phyloP scores from a whole-genome alignment of 352 stramenopile species.

The Phytophthora sp. region DNA sequence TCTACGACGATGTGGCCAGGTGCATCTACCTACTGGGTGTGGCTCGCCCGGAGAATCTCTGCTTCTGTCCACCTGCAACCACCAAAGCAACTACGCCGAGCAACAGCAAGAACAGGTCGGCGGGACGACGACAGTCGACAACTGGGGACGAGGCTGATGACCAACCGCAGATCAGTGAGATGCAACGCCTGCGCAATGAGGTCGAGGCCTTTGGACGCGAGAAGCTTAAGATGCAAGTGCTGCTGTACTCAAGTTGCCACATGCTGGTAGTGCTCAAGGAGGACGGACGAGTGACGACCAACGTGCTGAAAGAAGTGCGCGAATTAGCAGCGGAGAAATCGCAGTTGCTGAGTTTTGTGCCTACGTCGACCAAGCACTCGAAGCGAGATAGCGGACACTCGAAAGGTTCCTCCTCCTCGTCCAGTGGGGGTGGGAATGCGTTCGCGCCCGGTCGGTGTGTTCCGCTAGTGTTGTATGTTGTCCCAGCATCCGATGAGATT shows the following conservation, averaged over 20 bases:
- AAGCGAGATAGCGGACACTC: conserved; percentile 33
- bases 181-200: conserved; percentile 15
- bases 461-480: conserved; percentile 65
- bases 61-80: conserved; percentile 21
- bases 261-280: conserved; percentile 63
- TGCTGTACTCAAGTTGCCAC: conserved; percentile 67
- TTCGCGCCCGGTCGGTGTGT: conserved; percentile 70
- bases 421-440: conserved; percentile 30
- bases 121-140: conserved; percentile 6
- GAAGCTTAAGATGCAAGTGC: conserved; percentile 68
- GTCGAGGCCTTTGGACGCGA: conserved; percentile 46
- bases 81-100: conserved; percentile 8
- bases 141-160: conserved; percentile 10
- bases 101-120: conserved; percentile 12
- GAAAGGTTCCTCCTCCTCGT: conserved; percentile 22
- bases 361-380: conserved; percentile 39
- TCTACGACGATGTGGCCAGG: conserved; percentile 52
- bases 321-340: conserved; percentile 61
- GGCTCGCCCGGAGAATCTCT: conserved; percentile 43
- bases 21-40: conserved; percentile 67
- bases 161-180: conserved; percentile 10
- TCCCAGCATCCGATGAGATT: conserved; percentile 61
- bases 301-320: conserved; percentile 55
- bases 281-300: conserved; percentile 41
- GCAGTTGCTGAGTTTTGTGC: conserved; percentile 46